phyloP scores from a whole-genome alignment of 805 yeast genomes.

The Naumovozyma baii region DNA sequence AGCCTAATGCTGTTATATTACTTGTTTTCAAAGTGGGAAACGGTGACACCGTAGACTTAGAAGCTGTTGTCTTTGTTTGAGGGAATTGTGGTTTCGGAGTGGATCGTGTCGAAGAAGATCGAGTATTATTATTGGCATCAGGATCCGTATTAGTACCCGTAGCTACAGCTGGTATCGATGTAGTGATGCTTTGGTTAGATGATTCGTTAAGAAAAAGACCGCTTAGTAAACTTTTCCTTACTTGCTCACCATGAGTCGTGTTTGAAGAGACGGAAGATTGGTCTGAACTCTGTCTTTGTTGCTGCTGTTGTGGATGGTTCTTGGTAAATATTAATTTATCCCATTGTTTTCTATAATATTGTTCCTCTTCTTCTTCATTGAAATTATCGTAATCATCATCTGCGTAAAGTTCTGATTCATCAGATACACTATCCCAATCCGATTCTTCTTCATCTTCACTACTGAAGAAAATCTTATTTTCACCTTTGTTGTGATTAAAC shows the following conservation, averaged over 20 bases:
- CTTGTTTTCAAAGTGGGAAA: conserved; percentile 11
- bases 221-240: conserved; percentile 23
- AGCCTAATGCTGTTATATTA: conserved; percentile 22
- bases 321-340: conserved; percentile 23
- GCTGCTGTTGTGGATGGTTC: conserved; percentile 3
- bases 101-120: background rate
- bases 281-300: conserved; percentile 1
- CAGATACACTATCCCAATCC: conserved; percentile 26
- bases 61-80: conserved; percentile 2
- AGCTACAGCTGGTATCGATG: no score
- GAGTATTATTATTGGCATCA: conserved; percentile 1
- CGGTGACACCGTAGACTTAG: background rate
- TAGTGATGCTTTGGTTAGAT: background rate
- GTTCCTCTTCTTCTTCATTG: conserved; percentile 27
- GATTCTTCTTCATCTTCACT: conserved; percentile 29
- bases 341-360: conserved; percentile 26
- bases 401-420: conserved; percentile 20
- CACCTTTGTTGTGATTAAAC: conserved; percentile 1
- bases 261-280: background rate
- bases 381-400: conserved; percentile 18
- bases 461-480: conserved; percentile 22
- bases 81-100: background rate
- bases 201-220: conserved; percentile 23
- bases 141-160: no score
- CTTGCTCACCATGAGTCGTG: background rate